Base-by-base conservation (phyloP, 495 filamentous ascomycete genomes). In the Alectoria sarmentosa region DNA sequence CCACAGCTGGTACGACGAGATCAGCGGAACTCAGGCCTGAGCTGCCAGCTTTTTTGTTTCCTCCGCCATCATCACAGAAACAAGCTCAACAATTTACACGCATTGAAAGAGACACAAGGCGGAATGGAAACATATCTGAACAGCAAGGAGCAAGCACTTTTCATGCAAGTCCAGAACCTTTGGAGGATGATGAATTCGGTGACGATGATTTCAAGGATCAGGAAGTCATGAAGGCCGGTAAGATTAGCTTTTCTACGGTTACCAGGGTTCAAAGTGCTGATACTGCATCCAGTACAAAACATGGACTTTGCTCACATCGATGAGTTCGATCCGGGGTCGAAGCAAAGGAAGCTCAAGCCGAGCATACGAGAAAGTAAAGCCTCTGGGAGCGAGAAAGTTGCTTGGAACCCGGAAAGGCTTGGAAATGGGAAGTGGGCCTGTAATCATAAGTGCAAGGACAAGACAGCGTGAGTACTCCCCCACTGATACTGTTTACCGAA, bases 401-500 rank as follows among this genome's bases (percentile, higher is more conserved):
- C 75, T 21, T 70, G 73, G 26, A 79, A 80, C 44, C 81, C 85
- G 3, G 68, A 77, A 15, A 83, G 79, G 66, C 82, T 95, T 63
- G 76, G 82, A 1, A 97, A 92, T 74, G 94, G 92, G 1, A 94
- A 85, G 69, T 97, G 89, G 87, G 81, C 82, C 52, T 98, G 93
- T 76, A 91, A 92, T 64, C 93, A 98, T 69, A 78, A 74, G 42
- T 98, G 91, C 71, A 90, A 86, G 42, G 83, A 90, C 65, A 88
- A 87, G 66, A 86, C 82, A n/a, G 84, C 77, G 74, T 83, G 76
- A 62, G 74, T 56, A 19, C 11, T 55, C 11, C 49, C 13, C 21
- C 4, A 2, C 28, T 52, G 30, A 41, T 64, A 3, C 41, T 28
- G 11, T 42, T 39, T 30, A 7, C 42, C 48, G n/a, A 55, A 7